A percentile compares a stretch with the other conserved stretches of the same genome.
Evolutionary conservation across 2,329 filamentous ascomycete species (phyloP).

Genomic region (Bipolaris sorokiniana): DNA sequence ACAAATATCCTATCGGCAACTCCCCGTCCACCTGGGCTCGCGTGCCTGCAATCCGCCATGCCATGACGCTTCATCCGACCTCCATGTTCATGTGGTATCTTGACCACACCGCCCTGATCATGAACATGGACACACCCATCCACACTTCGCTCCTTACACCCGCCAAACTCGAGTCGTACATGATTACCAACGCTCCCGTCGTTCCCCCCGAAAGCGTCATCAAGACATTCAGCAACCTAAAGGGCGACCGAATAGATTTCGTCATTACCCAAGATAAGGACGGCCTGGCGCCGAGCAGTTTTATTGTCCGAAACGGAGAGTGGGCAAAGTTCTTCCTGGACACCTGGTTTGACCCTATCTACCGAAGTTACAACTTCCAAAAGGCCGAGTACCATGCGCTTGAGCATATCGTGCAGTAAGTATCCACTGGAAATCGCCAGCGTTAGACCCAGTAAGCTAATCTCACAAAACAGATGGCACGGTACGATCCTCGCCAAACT

Average conservation of each 20-base stretch:
- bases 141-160: slow-evolving; percentile 73
- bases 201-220: slow-evolving; percentile 97
- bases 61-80: slow-evolving; percentile 78
- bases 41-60: slow-evolving; percentile 86
- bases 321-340: slow-evolving; percentile 95
- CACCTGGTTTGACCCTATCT: slow-evolving; percentile 94
- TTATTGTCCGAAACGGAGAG: slow-evolving; percentile 80
- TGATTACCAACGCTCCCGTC: slow-evolving; percentile 84
- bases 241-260: slow-evolving; percentile 77
- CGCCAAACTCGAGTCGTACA: slow-evolving; percentile 71
- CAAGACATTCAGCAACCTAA: slow-evolving; percentile 86
- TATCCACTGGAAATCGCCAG: slow-evolving; percentile 6
- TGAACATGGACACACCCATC: slow-evolving; percentile 75
- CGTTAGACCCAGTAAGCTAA: background rate
- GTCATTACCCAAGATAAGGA: slow-evolving; percentile 84
- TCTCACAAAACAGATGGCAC: slow-evolving; percentile 74
- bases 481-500: slow-evolving; percentile 91
- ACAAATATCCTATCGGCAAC: slow-evolving; percentile 73
- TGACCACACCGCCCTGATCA: slow-evolving; percentile 83
- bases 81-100: slow-evolving; percentile 86
- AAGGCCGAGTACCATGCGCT: slow-evolving; percentile 91
- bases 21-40: slow-evolving; percentile 70
- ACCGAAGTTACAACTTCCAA: slow-evolving; percentile 93
- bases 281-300: slow-evolving; percentile 77
- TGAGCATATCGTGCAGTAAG: slow-evolving; percentile 63